Evolutionary conservation across 495 filamentous ascomycete genomes (phyloP).

Genomic region (Aspergillus panamensis): DNA sequence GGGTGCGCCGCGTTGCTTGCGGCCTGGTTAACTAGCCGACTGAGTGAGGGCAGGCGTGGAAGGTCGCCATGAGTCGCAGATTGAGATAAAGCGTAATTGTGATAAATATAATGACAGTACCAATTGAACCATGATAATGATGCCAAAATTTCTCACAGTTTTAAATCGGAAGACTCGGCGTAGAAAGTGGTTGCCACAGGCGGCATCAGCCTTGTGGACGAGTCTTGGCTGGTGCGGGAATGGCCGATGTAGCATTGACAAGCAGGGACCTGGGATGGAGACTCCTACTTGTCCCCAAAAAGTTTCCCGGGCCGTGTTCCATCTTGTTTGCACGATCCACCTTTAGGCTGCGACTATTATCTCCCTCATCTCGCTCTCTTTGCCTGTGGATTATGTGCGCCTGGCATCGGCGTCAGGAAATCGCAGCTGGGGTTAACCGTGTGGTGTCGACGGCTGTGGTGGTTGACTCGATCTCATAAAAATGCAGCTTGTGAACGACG

Average conservation of each 20-base stretch:
- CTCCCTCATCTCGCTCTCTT: constrained; percentile 10
- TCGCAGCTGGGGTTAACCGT: constrained; percentile 33
- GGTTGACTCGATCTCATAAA: constrained; percentile 26
- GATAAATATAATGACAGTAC: background rate
- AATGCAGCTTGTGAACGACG: constrained; percentile 43
- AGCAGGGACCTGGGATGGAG: background rate
- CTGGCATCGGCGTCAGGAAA: constrained; percentile 26
- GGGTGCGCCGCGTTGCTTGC: constrained; percentile 74
- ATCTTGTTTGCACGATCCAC: background rate
- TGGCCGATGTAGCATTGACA: constrained; percentile 1
- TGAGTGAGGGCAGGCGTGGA: constrained; percentile 35
- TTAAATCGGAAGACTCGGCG: background rate
- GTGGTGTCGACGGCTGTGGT: constrained; percentile 29
- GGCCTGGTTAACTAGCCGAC: constrained; percentile 57
- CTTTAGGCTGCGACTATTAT: background rate
- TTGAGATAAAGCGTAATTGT: background rate
- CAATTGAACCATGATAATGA: background rate
- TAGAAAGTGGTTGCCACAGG: background rate
- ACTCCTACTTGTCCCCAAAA: constrained; percentile 8
- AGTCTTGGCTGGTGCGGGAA: constrained; percentile 13
- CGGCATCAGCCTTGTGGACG: constrained; percentile 9
- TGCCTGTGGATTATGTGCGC: constrained; percentile 36
- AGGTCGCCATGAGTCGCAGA: background rate
- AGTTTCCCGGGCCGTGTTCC: background rate
- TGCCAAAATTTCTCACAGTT: background rate